Percentiles rank a stretch among this genome's conserved stretches.
Conservation (phyloP, 495 filamentous ascomycete species). For the Tuber melanosporum region DNA sequence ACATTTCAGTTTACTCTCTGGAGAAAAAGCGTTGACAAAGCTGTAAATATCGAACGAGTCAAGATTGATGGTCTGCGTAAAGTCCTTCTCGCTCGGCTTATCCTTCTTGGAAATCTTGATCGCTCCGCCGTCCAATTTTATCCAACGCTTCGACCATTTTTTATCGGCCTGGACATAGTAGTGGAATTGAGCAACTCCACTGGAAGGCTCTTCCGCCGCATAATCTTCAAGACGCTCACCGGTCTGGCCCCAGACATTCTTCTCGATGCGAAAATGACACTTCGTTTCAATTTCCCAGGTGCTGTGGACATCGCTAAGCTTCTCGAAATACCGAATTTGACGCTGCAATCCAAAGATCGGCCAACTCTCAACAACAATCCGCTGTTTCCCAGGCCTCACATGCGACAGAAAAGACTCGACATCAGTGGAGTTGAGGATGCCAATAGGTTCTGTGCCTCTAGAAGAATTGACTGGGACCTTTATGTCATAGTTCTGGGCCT, state of each 20-base stretch:
- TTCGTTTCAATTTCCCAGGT: constrained; percentile 73
- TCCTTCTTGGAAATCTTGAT: constrained; percentile 66
- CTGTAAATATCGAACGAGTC: constrained; percentile 91
- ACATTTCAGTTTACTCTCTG: constrained; percentile 60
- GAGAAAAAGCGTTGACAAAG: constrained; percentile 57
- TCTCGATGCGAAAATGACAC: constrained; percentile 48
- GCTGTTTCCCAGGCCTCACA: constrained; percentile 34
- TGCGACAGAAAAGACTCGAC: constrained; percentile 26
- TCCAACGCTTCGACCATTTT: constrained; percentile 78
- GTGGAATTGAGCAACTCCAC: constrained; percentile 63
- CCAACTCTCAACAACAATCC: constrained; percentile 69
- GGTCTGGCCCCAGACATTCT: constrained; percentile 33
- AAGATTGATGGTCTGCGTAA: constrained; percentile 68
- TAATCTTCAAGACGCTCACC: constrained; percentile 51
- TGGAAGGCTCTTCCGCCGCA: constrained; percentile 54
- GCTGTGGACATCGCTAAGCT: constrained; percentile 79
- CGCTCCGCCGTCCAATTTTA: constrained; percentile 72
- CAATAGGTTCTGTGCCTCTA: constrained; percentile 19
- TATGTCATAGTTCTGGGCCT: constrained; percentile 22
- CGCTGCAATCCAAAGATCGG: constrained; percentile 70
- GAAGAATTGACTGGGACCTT: constrained; percentile 30
- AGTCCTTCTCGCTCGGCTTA: constrained; percentile 55
- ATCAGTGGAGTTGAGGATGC: constrained; percentile 28
- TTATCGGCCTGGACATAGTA: constrained; percentile 71
- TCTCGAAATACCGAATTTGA: constrained; percentile 78